These are phyloP conservation scores for Yamadazyma jaroonii DNA, from an alignment of 1,139 yeast species.

Conservation along the genomic window DNA sequence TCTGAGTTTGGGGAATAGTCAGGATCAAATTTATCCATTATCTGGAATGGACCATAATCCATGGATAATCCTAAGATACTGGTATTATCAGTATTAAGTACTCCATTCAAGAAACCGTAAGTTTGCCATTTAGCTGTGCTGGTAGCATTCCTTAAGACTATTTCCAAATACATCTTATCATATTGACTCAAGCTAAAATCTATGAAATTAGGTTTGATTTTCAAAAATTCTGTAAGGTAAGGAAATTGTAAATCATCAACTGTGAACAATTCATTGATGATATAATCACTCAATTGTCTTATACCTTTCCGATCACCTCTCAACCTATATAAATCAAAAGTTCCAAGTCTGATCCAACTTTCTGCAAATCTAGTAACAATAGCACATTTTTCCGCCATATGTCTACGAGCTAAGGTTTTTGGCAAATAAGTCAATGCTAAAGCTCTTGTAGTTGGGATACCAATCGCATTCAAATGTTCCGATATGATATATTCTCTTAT, in stretches of 20 bases:
- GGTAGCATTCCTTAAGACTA: conserved; percentile 67
- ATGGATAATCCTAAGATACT: conserved; percentile 81
- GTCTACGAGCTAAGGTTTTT: conserved; percentile 71
- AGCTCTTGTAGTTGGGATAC: conserved; percentile 86
- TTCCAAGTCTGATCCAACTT: conserved; percentile 84
- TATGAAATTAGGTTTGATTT: conserved; percentile 20
- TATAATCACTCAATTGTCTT: conserved; percentile 64
- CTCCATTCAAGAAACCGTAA: conserved; percentile 93
- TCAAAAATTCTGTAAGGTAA: conserved; percentile 21
- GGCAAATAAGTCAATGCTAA: conserved; percentile 72
- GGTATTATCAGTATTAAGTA: conserved; percentile 90
- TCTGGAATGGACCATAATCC: conserved; percentile 95
- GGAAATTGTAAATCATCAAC: conserved; percentile 32
- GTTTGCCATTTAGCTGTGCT: conserved; percentile 86
- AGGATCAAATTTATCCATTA: conserved; percentile 82
- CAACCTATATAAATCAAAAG: conserved; percentile 81
- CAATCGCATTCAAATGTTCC: conserved; percentile 76
- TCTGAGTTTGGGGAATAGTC: conserved; percentile 87
- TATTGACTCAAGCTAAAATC: conserved; percentile 48
- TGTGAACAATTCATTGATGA: conserved; percentile 63
- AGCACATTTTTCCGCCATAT: conserved; percentile 77
- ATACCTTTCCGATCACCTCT: conserved; percentile 68
- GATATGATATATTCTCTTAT: conserved; percentile 85
- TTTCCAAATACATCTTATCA: conserved; percentile 69
- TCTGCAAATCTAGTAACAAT: conserved; percentile 82